Evolutionary conservation across 176 grass and related monocot genomes (phyloP).

Genomic region (Carex scoparia): DNA sequence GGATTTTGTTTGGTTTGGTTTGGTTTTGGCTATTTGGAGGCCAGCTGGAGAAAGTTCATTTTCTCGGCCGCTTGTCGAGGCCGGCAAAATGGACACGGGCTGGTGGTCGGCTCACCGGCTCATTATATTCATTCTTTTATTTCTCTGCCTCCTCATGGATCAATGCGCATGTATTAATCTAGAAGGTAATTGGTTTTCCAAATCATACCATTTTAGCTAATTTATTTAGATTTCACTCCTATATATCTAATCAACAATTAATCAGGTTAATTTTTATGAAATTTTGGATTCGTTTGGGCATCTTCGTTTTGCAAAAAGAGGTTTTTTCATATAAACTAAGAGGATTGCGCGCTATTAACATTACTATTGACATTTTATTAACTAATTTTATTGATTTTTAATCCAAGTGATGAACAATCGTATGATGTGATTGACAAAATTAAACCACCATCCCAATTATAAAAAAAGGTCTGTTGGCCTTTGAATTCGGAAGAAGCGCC

Average conservation of each 20-base stretch:
- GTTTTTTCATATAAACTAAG: neutral
- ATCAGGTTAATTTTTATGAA: neutral
- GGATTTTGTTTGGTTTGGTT: neutral
- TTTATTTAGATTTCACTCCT: neutral
- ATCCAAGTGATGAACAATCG: neutral
- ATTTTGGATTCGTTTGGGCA: neutral
- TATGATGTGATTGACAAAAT: neutral
- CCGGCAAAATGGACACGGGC: conserved; percentile 7
- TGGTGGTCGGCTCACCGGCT: conserved; percentile 21
- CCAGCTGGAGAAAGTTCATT: conserved; percentile 7
- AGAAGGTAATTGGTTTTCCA: conserved; percentile 11
- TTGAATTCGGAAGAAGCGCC: neutral
- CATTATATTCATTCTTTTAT: neutral
- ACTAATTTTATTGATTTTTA: neutral
- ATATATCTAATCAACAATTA: neutral
- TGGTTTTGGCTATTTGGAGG: neutral
- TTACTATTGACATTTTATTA: neutral
- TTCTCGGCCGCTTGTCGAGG: conserved; percentile 20
- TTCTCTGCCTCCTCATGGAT: conserved; percentile 15
- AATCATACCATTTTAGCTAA: neutral
- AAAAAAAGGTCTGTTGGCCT: neutral
- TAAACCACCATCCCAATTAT: neutral
- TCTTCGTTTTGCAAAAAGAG: neutral
- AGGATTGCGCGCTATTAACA: neutral
- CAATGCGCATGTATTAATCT: conserved; percentile 18